Evolutionary conservation across 2,329 filamentous ascomycete genomes (phyloP), one percentile per base, ranked within the genome.

Genomic region (Lachnellula subtilissima): DNA sequence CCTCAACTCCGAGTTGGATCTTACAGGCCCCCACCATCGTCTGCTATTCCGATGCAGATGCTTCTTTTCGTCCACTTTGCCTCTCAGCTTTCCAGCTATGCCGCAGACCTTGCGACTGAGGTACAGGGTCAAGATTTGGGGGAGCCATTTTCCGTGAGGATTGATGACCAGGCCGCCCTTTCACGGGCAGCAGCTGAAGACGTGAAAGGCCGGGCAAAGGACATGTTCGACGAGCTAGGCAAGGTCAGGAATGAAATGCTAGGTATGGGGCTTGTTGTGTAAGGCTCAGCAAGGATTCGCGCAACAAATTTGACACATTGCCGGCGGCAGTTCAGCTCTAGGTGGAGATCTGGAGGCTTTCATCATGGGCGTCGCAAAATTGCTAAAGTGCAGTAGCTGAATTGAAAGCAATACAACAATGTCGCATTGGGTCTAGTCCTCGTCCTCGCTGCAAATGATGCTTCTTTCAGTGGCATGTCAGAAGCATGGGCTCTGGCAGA

Each of bases 11-110:
- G 49, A 22, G 64, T 67, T 32, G 65, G 65, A 7, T 52, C 15
- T 9, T 66, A 55, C 43, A 23, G 15, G 7, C 61, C 65, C 14
- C 56, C 64, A 9, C 50, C 50, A 15, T 56, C 50, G 2, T 45
- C 55, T 9, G 55, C 59, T 5, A 25, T 60, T 1, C 57, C 57
- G 19, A 64, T 64, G 59, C 59, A 65, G 25, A 62, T 63, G 54
- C 51, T 63, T 6, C 53, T 61, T 19, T 54, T 65, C n/a, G 48
- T 62, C 5, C 55, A 62, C 14, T 58, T 63, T n/a, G 50, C 53
- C 8, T 39, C 42, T 7, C 57, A 61, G 28, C 45, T 65, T n/a
- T 59, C 43, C 19, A 47, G 57, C 19, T 56, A 59, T 53, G 59
- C 64, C 11, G 46, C 40, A 8, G 58, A 65, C 3, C 39, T 67